Evolutionary conservation across 441 rosid genomes (phyloP).

Genomic region (Croton laevigatus): DNA sequence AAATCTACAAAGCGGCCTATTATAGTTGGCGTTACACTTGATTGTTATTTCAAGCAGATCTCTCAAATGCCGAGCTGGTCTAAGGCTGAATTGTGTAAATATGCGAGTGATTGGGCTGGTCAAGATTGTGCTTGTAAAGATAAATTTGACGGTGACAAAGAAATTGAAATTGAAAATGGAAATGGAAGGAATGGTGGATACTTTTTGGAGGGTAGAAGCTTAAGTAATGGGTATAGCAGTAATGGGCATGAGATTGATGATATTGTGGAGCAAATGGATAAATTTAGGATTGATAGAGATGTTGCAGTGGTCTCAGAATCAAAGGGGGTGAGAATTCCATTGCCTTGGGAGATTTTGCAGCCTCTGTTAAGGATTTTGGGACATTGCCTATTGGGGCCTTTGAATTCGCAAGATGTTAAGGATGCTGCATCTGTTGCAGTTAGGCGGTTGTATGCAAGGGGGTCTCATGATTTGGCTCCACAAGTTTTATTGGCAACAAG

Average conservation of each 20-base stretch:
- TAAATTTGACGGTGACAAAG: constrained; percentile 39
- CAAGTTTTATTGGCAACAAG: constrained; percentile 76
- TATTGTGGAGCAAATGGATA: constrained; percentile 32
- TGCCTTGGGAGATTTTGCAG: constrained; percentile 90
- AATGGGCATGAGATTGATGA: constrained; percentile 27
- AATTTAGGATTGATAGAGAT: constrained; percentile 33
- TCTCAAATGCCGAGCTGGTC: constrained; percentile 87
- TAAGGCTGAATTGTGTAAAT: constrained; percentile 63
- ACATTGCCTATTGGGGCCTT: constrained; percentile 78
- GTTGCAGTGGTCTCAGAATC: constrained; percentile 23
- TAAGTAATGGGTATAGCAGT: constrained; percentile 8
- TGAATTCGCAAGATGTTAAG: constrained; percentile 66
- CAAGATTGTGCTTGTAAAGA: constrained; percentile 66
- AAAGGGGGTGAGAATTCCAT: constrained; percentile 67
- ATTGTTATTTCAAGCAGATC: constrained; percentile 69
- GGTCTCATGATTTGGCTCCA: constrained; percentile 82
- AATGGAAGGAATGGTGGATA: constrained; percentile 22
- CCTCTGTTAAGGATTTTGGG: constrained; percentile 69
- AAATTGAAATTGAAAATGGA: constrained; percentile 25
- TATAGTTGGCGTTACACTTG: constrained; percentile 65
- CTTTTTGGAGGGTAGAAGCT: constrained; percentile 16
- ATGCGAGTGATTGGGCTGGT: constrained; percentile 72
- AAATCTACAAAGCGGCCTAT: constrained; percentile 81
- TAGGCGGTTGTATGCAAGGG: constrained; percentile 76
- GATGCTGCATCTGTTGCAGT: constrained; percentile 74